phyloP scores from a whole-genome alignment of 257 asterid species.

The Linaria vulgaris region DNA sequence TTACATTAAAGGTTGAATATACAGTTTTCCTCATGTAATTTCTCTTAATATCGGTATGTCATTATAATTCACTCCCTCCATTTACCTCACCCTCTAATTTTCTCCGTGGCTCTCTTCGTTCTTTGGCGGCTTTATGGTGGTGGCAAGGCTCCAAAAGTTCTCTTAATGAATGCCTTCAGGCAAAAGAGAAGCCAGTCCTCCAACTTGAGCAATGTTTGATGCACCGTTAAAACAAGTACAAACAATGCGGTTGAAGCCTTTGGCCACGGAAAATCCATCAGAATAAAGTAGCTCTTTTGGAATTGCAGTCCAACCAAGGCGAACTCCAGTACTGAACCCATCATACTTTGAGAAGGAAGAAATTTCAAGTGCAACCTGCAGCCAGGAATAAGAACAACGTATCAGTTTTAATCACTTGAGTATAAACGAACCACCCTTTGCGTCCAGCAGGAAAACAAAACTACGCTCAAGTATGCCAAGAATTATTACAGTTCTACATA shows the following conservation, averaged over 20 bases:
- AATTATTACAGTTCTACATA: no score
- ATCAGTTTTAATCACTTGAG: no score
- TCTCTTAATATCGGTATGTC: no score
- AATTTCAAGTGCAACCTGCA: constrained; percentile 95
- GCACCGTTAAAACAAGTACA: constrained; percentile 95
- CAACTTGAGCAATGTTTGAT: constrained; percentile 95
- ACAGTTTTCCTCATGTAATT: no score
- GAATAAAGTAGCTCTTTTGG: constrained; percentile 81
- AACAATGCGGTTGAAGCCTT: constrained; percentile 95
- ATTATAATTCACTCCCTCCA: no score
- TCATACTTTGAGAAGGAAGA: constrained; percentile 96
- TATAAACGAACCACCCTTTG: background rate
- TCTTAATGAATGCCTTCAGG: constrained; percentile 82
- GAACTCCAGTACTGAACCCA: constrained; percentile 97
- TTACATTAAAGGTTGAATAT: no score
- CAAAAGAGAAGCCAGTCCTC: constrained; percentile 86
- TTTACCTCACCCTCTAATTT: no score
- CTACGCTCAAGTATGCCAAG: no score
- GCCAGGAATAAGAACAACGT: constrained; percentile 7
- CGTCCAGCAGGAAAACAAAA: no score
- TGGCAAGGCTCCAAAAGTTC: no score
- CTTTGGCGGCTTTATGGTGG: no score
- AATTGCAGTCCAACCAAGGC: constrained; percentile 96
- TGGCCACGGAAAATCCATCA: constrained; percentile 88
- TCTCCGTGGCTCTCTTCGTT: no score